Evolutionary conservation across 768 basidiomycete genomes (phyloP).

Genomic region (Termitomyces sp.): DNA sequence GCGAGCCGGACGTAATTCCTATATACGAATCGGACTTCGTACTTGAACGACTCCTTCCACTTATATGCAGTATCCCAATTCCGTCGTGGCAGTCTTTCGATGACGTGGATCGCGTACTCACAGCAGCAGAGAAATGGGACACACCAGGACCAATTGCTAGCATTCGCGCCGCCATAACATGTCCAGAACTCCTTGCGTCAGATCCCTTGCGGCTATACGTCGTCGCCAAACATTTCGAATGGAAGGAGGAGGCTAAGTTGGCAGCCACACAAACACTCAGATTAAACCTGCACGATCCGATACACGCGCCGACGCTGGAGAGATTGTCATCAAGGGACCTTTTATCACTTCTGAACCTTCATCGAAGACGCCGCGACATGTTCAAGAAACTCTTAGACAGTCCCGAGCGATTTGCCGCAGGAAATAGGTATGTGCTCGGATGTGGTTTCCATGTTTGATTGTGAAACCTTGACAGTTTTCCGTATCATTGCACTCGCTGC

Average conservation of each 20-base stretch:
- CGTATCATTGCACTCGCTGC: constrained; percentile 50
- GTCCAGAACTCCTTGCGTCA: constrained; percentile 39
- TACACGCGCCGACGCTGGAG: constrained; percentile 37
- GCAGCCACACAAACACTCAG: constrained; percentile 56
- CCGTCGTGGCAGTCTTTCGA: constrained; percentile 46
- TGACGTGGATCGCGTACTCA: constrained; percentile 47
- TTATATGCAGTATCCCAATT: constrained; percentile 52
- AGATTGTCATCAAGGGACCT: constrained; percentile 48
- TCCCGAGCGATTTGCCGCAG: constrained; percentile 53
- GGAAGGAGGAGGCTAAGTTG: constrained; percentile 49
- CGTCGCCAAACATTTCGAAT: constrained; percentile 56
- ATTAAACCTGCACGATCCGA: constrained; percentile 41
- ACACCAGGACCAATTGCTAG: constrained; percentile 54
- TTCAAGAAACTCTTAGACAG: constrained; percentile 50
- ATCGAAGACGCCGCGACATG: constrained; percentile 45
- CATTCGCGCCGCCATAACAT: constrained; percentile 47
- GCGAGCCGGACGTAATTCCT: constrained; percentile 23
- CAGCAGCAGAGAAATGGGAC: constrained; percentile 67
- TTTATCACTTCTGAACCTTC: constrained; percentile 52
- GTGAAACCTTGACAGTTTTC: constrained; percentile 17
- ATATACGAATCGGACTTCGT: constrained; percentile 38
- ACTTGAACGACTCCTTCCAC: constrained; percentile 50
- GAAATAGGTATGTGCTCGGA: constrained; percentile 31
- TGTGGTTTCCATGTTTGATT: neutral
- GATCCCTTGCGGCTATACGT: constrained; percentile 49